Evolutionary conservation across 768 basidiomycete genomes (phyloP).

Genomic region (Lenzites betulinus): DNA sequence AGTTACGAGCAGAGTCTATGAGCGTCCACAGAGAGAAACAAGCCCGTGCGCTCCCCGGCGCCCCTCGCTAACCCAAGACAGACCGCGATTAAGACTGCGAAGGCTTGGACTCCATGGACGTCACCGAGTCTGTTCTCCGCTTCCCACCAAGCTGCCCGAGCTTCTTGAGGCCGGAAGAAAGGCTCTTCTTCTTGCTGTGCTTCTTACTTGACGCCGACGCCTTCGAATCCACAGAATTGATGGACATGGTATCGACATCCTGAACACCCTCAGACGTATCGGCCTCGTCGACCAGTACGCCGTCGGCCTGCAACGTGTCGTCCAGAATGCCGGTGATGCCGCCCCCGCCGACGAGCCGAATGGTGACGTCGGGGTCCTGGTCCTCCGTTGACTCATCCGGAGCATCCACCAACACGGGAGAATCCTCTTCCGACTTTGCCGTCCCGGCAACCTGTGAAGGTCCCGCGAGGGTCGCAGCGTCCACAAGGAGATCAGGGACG

Average conservation of each 20-base stretch:
- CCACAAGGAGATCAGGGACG: slow-evolving; percentile 13
- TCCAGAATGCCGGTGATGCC: slow-evolving; percentile 45
- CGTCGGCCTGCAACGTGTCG: slow-evolving; percentile 33
- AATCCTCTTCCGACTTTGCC: slow-evolving; percentile 24
- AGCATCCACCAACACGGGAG: slow-evolving; percentile 27
- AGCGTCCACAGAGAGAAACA: slow-evolving; percentile 16
- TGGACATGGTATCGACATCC: slow-evolving; percentile 33
- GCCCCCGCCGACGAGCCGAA: slow-evolving; percentile 62
- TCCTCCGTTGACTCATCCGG: slow-evolving; percentile 13
- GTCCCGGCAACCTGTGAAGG: slow-evolving; percentile 3
- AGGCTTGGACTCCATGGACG: slow-evolving; percentile 45
- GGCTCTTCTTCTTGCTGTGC: slow-evolving; percentile 60
- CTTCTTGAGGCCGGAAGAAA: slow-evolving; percentile 57
- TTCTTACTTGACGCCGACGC: slow-evolving; percentile 35
- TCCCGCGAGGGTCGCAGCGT: slow-evolving; percentile 10
- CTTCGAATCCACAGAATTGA: slow-evolving; percentile 38
- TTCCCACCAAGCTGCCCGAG: slow-evolving; percentile 45
- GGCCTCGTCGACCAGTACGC: slow-evolving; percentile 38
- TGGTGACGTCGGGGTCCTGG: slow-evolving; percentile 42
- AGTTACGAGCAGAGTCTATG: slow-evolving; percentile 23
- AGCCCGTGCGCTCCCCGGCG: slow-evolving; percentile 3
- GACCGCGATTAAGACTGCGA: slow-evolving; percentile 8
- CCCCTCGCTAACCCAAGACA: slow-evolving; percentile 14
- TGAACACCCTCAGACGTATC: slow-evolving; percentile 29
- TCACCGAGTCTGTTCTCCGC: slow-evolving; percentile 55